Conservation (phyloP, 2,329 filamentous ascomycete genomes). For the Fusarium begoniae region DNA sequence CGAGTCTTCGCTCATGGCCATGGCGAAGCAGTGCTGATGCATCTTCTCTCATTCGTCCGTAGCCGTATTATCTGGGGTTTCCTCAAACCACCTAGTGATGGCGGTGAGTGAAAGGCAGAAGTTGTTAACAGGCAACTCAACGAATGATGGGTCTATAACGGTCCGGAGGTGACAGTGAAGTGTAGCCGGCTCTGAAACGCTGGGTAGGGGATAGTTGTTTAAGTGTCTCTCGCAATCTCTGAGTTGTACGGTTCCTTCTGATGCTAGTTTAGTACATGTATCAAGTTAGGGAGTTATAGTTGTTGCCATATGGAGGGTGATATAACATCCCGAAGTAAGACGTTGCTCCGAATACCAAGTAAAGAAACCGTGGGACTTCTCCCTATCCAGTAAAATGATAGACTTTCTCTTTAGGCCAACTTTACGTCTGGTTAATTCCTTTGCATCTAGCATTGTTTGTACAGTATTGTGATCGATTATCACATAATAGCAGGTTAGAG, state of each 20-base stretch:
- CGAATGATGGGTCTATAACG: not conserved
- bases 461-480: not conserved
- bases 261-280: not conserved
- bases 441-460: not conserved
- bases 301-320: not conserved
- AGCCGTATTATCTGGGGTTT: too few species aligned
- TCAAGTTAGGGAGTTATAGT: not conserved
- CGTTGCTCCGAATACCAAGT: not conserved
- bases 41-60: not conserved
- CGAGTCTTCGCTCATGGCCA: not conserved
- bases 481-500: not conserved
- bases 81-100: not conserved
- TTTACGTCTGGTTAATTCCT: not conserved
- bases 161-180: not conserved
- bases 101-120: too few species aligned
- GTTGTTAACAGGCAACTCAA: not conserved
- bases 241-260: not conserved
- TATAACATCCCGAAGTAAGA: not conserved
- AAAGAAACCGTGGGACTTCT: not conserved
- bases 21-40: not conserved
- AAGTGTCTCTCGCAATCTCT: not conserved
- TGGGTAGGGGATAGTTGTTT: not conserved
- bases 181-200: not conserved
- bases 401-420: not conserved
- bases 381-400: not conserved